A percentile compares a stretch with the other conserved stretches of the same genome.
Evolutionary conservation across 2,329 filamentous ascomycete species (phyloP).

Genomic region (Coniochaeta sp.): DNA sequence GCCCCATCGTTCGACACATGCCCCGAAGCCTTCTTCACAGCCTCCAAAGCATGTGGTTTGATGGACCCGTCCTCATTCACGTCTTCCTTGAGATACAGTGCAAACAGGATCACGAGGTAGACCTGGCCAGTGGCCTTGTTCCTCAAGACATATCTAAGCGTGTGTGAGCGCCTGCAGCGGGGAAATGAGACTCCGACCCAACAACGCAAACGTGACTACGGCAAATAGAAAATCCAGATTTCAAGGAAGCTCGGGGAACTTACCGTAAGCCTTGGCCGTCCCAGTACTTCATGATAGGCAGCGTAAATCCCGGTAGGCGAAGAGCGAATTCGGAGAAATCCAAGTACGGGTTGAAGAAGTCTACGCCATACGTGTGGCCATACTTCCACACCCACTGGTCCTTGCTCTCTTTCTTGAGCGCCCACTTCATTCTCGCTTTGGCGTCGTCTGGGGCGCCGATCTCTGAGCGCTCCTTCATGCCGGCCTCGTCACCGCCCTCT

Average conservation of each 20-base stretch:
- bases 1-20: slow-evolving; percentile 18
- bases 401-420: slow-evolving; percentile 39
- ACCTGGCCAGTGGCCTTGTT: slow-evolving; percentile 66
- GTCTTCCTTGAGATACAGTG: slow-evolving; percentile 62
- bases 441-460: slow-evolving; percentile 43
- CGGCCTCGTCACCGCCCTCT: slow-evolving; percentile 57
- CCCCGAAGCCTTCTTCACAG: slow-evolving; percentile 10
- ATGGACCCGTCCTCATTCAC: slow-evolving; percentile 51
- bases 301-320: slow-evolving; percentile 62
- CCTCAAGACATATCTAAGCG: slow-evolving; percentile 86
- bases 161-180: slow-evolving; percentile 62
- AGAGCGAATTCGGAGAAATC: slow-evolving; percentile 73
- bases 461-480: slow-evolving; percentile 34
- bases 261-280: slow-evolving; percentile 71
- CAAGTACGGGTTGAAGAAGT: slow-evolving; percentile 88
- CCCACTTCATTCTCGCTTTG: slow-evolving; percentile 53
- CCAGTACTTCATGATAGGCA: slow-evolving; percentile 72
- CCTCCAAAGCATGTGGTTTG: slow-evolving; percentile 31
- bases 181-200: not conserved
- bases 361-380: slow-evolving; percentile 42
- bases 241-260: slow-evolving; percentile 19
- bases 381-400: slow-evolving; percentile 47
- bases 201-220: not conserved
- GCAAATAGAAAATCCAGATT: slow-evolving; percentile 12
- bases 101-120: slow-evolving; percentile 77